Evolutionary conservation across 2,329 filamentous ascomycete species (phyloP), one percentile per base, ranked within the genome.

Genomic region (Endoconidiophora polonica): DNA sequence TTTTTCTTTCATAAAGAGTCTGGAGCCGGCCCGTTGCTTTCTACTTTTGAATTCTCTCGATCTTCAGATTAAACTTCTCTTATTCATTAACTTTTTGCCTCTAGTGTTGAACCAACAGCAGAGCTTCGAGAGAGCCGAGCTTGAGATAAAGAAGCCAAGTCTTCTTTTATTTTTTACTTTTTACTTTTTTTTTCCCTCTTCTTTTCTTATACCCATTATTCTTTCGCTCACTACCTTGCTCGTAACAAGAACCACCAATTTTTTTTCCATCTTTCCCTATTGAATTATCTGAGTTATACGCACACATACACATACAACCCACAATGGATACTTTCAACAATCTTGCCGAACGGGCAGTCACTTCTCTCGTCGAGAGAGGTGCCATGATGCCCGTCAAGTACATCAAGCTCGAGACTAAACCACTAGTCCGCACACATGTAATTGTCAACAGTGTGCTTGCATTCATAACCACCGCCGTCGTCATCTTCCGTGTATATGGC

Each of bases 401-500:
- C 23, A 39, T 49, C 18, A 46, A 49, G 10, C 42, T 53, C 7
- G 39, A 53, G 26, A 45, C 51, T 10, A 53, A 53, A 40, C 50
- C 55, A 12, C 47, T 56, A 22, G 58, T 61, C 52, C 52, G 55
- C 49, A 49, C 50, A 2, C 60, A 61, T 29, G 48, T 62, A 37
- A 55, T 60, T 18, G 54, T 58, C 52, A 61, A 60, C 54, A 53
- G 50, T 24, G 49, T 56, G 1, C 44, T 53, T 18, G 51, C 36
- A 16, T 46, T 57, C 38, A 26, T 62, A 14, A 56, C 58, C 2
- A 33, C 59, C 16, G 4, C 50, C 22, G 55, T 57, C 18, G 57
- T 63, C 36, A 56, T 38, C 3, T 51, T 61, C 7, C 57, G 62
- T 14, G 45, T 63, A 2, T 37, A 57, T n/a, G 50, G 59, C 10